A percentile compares a stretch with the other conserved stretches of the same genome.
Evolutionary conservation across 345 rosid genomes (phyloP).

Genomic region (Citrus reticulata): DNA sequence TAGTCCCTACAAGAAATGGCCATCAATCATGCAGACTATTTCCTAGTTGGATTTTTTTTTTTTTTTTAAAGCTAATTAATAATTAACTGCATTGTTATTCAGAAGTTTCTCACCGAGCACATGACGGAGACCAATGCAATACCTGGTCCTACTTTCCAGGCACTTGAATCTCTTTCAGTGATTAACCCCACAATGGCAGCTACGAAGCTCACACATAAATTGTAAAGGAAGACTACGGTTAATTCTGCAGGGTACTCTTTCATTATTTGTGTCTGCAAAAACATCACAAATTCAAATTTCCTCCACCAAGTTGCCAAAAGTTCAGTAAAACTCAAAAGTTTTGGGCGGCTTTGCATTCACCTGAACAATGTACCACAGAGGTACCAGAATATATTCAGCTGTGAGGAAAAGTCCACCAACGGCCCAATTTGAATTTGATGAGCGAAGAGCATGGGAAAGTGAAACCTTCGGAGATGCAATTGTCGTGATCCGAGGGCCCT

Average conservation of each 20-base stretch:
- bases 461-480: conserved; percentile 28
- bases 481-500: conserved; percentile 56
- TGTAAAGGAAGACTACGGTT: conserved; percentile 76
- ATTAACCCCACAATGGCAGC: conserved; percentile 53
- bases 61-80: not conserved
- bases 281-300: not conserved
- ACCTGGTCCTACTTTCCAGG: conserved; percentile 57
- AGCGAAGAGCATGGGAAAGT: conserved; percentile 27
- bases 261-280: conserved; percentile 70
- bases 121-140: conserved; percentile 63
- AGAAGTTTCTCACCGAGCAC: conserved; percentile 61
- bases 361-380: conserved; percentile 92
- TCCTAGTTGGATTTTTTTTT: too few species aligned
- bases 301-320: not conserved
- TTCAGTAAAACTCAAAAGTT: not conserved
- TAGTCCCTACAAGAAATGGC: conserved; percentile 1
- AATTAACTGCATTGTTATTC: not conserved
- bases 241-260: conserved; percentile 83
- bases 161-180: conserved; percentile 44
- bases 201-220: conserved; percentile 57
- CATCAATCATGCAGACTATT: not conserved
- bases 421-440: conserved; percentile 56
- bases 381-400: conserved; percentile 58
- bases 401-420: conserved; percentile 70
- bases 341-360: conserved; percentile 16